Evolutionary conservation across 805 yeast genomes (phyloP).

Genomic region (Suhomyces faveliae): DNA sequence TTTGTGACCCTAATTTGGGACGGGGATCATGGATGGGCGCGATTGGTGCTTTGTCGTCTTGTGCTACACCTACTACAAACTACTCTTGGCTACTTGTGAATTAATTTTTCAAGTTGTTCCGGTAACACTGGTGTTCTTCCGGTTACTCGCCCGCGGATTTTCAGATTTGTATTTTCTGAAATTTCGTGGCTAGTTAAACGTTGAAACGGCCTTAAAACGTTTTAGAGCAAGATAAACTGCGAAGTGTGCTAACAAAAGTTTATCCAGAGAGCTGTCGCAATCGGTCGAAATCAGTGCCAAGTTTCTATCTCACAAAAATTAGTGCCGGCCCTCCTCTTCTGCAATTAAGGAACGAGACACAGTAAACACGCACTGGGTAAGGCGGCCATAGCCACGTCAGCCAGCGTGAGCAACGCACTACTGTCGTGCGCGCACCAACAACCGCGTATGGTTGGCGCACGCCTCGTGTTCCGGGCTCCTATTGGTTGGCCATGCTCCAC

Average conservation of each 20-base stretch:
- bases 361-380: neutral
- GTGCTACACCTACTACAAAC: too few species aligned
- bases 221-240: neutral
- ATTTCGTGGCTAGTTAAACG: neutral
- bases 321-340: neutral
- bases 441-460: neutral
- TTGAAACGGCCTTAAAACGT: neutral
- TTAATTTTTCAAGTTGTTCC: too few species aligned
- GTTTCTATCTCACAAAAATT: neutral
- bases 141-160: too few species aligned
- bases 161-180: too few species aligned
- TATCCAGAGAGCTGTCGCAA: neutral
- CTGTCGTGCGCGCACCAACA: neutral
- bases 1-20: too few species aligned
- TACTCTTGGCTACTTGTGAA: too few species aligned
- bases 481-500: neutral
- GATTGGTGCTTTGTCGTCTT: too few species aligned
- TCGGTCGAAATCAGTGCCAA: neutral
- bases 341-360: slow-evolving; percentile 1
- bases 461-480: neutral
- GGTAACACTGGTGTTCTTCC: too few species aligned
- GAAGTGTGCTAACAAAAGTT: neutral
- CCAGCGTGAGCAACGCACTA: neutral
- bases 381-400: neutral
- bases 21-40: too few species aligned